Base-by-base conservation (phyloP, 1,284 basidiomycete genomes). In the Cutaneotrichosporon sp. region DNA sequence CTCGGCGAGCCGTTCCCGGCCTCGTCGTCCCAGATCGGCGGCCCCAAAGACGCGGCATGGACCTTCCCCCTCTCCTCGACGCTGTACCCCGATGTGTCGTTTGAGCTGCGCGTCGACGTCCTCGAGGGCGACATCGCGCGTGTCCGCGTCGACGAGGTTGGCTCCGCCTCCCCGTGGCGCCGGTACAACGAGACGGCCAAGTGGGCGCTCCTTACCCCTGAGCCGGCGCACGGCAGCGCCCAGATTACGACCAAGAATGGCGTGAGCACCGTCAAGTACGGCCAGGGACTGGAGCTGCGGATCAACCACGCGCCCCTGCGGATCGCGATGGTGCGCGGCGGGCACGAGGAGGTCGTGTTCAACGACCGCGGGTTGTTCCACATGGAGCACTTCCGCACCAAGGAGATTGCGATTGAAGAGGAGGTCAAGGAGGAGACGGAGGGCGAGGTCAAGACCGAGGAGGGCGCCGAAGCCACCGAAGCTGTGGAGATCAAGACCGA, bases 381-480 rank as follows among this genome's bases (percentile, higher is more conserved):
- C 75, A 94, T 99, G 92, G 97, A 99, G 76, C 97, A 99, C 79
- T 98, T 93, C 83, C 85, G 93, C 59, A 83, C 82, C 36, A 92
- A 92, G 79, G 76, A 83, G 60, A 53, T 67, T 8, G 67, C 70
- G 53, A 56, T 67, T 8, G 68, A 72, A 54, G n/a, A n/a, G n/a
- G 67, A 50, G 25, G 47, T 50, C 25, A 50, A 53, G 34, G 18
- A 20, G n/a, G n/a, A n/a, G n/a, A n/a, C n/a, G 5, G 29, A 29
- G 29, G 33, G n/a, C 20, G 7, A 38, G 20, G 33, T 5, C 18
- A n/a, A 8, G n/a, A n/a, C n/a, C n/a, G n/a, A n/a, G 38, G 38
- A 42, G 38, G 38, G 6, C 16, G 38, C n/a, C n/a, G n/a, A n/a
- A n/a, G n/a, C n/a, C n/a, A n/a, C n/a, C n/a, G n/a, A n/a, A n/a